Percentiles rank a stretch among this genome's conserved stretches.
Conservation (phyloP, 2,329 filamentous ascomycete species). For the Penicillium sp. region DNA sequence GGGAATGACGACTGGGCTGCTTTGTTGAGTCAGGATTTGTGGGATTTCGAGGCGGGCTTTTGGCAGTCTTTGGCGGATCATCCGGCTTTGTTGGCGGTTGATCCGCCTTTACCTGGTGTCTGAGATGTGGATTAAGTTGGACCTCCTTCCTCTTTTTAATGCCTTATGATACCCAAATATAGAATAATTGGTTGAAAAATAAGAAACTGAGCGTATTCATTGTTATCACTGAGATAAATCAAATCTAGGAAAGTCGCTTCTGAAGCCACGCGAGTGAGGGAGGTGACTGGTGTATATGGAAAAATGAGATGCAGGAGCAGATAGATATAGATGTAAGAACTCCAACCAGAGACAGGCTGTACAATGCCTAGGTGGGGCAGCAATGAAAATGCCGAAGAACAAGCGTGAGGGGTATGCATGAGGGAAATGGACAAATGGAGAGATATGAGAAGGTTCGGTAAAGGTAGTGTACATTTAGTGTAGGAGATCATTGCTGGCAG, state of each 20-base stretch:
- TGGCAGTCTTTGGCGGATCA: slow-evolving; percentile 30
- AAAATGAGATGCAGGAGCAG: slow-evolving; percentile 12
- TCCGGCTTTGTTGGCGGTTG: slow-evolving; percentile 23
- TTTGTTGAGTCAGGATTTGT: slow-evolving; percentile 23
- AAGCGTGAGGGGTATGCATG: background rate
- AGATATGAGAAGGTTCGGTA: background rate
- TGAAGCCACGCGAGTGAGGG: background rate
- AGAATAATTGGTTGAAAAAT: background rate
- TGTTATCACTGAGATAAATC: background rate
- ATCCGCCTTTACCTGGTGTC: slow-evolving; percentile 20
- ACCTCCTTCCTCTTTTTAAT: background rate
- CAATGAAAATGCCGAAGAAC: background rate
- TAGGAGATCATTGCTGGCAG: slow-evolving; percentile 57
- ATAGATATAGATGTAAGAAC: slow-evolving; percentile 4
- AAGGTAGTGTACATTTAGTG: slow-evolving; percentile 22
- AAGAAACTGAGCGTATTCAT: background rate
- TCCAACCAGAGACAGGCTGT: slow-evolving; percentile 7
- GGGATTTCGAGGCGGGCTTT: slow-evolving; percentile 30
- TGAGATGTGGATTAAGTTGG: background rate
- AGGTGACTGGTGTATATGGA: slow-evolving; percentile 8
- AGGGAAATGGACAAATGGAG: slow-evolving; percentile 3
- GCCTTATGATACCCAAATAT: background rate
- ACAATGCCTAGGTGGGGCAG: slow-evolving; percentile 1
- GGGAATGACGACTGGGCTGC: slow-evolving; percentile 22
- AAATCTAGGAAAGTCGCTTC: background rate